These are phyloP conservation scores for Smittium mucronatum DNA, from an alignment of 371 early-diverging fungal genomes.

Conservation along the genomic window DNA sequence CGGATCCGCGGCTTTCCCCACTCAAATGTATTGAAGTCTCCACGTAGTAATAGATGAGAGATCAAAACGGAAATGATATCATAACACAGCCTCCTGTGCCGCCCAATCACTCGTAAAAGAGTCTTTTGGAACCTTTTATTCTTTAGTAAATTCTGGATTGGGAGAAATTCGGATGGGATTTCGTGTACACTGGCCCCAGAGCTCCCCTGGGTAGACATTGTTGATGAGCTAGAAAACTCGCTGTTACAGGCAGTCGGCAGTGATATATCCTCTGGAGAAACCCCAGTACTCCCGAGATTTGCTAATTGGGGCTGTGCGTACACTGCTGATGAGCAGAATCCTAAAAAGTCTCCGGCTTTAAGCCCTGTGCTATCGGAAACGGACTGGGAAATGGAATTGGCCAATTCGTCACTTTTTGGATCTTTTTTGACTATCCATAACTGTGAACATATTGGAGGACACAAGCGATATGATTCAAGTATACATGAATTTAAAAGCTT, in stretches of 20 bases:
- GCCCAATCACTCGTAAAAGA: neutral
- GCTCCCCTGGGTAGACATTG: neutral
- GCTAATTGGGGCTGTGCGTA: no score
- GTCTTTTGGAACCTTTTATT: neutral
- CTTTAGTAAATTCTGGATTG: neutral
- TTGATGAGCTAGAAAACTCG: neutral
- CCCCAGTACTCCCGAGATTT: neutral
- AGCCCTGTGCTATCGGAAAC: neutral
- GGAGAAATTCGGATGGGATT: neutral
- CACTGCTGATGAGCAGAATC: slow-evolving; percentile 7
- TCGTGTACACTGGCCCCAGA: neutral
- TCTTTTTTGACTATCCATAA: slow-evolving; percentile 7
- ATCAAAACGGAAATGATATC: neutral
- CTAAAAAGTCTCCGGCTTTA: neutral
- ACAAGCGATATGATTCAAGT: slow-evolving; percentile 10
- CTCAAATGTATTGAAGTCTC: slow-evolving; percentile 8
- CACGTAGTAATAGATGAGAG: neutral
- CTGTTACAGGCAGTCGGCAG: neutral
- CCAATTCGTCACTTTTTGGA: neutral
- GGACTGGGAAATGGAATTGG: neutral
- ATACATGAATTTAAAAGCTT: slow-evolving; percentile 8
- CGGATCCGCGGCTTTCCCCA: slow-evolving; percentile 6
- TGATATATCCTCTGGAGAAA: neutral
- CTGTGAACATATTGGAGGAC: slow-evolving; percentile 8
- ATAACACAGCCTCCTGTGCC: slow-evolving; percentile 2